Evolutionary conservation across 1,284 basidiomycete species (phyloP).

Genomic region (Inonotus hispidus): DNA sequence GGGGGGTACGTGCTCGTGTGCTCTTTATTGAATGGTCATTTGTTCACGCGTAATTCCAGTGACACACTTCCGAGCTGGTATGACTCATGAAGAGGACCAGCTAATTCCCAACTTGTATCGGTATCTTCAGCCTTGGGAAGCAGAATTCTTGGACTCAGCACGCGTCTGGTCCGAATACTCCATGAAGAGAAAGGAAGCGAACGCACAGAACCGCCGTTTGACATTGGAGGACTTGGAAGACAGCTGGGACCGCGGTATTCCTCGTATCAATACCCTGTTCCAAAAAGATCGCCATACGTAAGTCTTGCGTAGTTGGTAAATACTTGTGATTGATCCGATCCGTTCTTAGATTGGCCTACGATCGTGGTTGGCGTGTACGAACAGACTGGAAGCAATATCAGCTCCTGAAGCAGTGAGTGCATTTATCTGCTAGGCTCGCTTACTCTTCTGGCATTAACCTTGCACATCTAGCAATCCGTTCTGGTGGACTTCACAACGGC

Average conservation of each 20-base stretch:
- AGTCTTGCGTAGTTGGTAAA: constrained; percentile 26
- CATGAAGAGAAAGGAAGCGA: constrained; percentile 98
- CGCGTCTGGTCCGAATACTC: constrained; percentile 99
- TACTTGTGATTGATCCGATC: constrained; percentile 29
- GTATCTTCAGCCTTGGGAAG: constrained; percentile 98
- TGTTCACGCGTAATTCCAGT: constrained; percentile 32
- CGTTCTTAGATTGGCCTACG: constrained; percentile 81
- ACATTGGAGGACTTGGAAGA: constrained; percentile 98
- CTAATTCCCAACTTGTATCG: constrained; percentile 97
- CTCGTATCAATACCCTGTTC: constrained; percentile 96
- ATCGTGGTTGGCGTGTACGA: constrained; percentile 95
- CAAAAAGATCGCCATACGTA: constrained; percentile 97
- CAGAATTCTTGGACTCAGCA: constrained; percentile 96
- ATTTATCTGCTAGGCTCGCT: not conserved
- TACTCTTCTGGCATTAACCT: not conserved
- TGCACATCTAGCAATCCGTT: constrained; percentile 75
- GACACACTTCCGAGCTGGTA: constrained; percentile 96
- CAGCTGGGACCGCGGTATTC: constrained; percentile 98
- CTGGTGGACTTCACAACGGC: constrained; percentile 98
- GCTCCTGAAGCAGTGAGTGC: constrained; percentile 75
- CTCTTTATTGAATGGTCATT: constrained; percentile 18
- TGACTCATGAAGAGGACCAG: constrained; percentile 93
- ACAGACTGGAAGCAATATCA: constrained; percentile 99
- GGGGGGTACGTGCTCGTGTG: constrained; percentile 45
- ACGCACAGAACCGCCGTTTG: constrained; percentile 92